Conservation (phyloP, 2,329 filamentous ascomycete genomes). For the Phaeosphaeriaceae sp. region DNA sequence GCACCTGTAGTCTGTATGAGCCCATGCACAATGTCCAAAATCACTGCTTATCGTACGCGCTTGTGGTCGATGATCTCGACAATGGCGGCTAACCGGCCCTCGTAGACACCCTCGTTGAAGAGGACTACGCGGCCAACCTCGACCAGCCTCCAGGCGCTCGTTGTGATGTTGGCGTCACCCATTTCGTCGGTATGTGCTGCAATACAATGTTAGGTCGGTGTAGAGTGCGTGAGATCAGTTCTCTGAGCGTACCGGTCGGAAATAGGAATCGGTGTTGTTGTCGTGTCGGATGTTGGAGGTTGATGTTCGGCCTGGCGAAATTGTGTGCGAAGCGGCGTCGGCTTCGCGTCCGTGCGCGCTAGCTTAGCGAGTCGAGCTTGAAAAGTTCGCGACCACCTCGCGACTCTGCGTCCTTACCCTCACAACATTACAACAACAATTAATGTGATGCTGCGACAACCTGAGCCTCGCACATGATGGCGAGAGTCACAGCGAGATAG, state of each 20-base stretch:
- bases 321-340: constrained; percentile 11
- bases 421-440: constrained; percentile 2
- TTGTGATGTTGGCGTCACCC: constrained; percentile 57
- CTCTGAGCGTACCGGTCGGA: constrained; percentile 49
- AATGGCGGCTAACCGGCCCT: constrained; percentile 88
- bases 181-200: constrained; percentile 52
- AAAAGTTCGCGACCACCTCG: constrained; percentile 23
- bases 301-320: constrained; percentile 17
- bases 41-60: constrained; percentile 76
- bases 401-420: constrained; percentile 7
- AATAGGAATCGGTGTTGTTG: constrained; percentile 45
- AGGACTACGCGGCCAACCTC: constrained; percentile 98
- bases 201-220: constrained; percentile 31
- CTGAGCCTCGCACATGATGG: not conserved
- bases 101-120: constrained; percentile 81
- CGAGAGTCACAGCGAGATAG: not conserved
- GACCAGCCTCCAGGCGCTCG: constrained; percentile 78
- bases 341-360: not conserved
- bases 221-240: constrained; percentile 25
- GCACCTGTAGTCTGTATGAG: constrained; percentile 68
- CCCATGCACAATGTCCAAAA: constrained; percentile 25
- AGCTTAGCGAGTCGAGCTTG: constrained; percentile 10
- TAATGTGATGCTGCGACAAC: not conserved
- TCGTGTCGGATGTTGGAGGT: constrained; percentile 35
- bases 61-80: constrained; percentile 99